A percentile compares a stretch with the other conserved stretches of the same genome.
These are phyloP conservation scores for Panus rudis DNA, from an alignment of 768 basidiomycete species.

Conservation along the genomic window DNA sequence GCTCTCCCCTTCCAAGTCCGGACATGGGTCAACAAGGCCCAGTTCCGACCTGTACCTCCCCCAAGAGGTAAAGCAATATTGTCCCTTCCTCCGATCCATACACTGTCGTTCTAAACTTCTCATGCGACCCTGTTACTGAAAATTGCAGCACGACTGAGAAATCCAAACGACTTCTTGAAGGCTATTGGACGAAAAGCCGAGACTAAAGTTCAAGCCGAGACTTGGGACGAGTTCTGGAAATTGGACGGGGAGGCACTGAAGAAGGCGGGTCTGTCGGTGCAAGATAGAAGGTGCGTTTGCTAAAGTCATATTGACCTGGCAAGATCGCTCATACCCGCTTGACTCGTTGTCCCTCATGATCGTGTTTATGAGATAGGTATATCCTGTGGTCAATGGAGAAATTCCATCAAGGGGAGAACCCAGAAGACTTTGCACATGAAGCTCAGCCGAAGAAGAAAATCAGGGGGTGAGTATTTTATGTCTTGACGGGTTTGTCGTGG, in stretches of 20 bases:
- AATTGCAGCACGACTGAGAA: constrained; percentile 14
- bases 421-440: constrained; percentile 59
- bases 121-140: constrained; percentile 11
- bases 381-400: constrained; percentile 84
- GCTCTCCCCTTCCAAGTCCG: too few species aligned
- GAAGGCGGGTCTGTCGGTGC: constrained; percentile 56
- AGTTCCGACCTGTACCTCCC: constrained; percentile 29
- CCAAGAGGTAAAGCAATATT: constrained; percentile 30
- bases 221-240: constrained; percentile 74
- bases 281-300: constrained; percentile 59
- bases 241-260: constrained; percentile 50
- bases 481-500: neutral
- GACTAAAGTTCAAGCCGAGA: constrained; percentile 53
- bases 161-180: constrained; percentile 62
- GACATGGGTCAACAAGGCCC: constrained; percentile 28
- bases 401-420: constrained; percentile 49
- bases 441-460: constrained; percentile 66
- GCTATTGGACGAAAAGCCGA: constrained; percentile 67
- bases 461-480: constrained; percentile 54
- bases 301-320: too few species aligned
- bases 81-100: too few species aligned
- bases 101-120: too few species aligned
- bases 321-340: neutral
- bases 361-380: constrained; percentile 41
- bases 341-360: neutral